Evolutionary conservation across 1,139 yeast species (phyloP), one percentile per base, ranked within the genome.

Genomic region (Kodamaea alishanica): DNA sequence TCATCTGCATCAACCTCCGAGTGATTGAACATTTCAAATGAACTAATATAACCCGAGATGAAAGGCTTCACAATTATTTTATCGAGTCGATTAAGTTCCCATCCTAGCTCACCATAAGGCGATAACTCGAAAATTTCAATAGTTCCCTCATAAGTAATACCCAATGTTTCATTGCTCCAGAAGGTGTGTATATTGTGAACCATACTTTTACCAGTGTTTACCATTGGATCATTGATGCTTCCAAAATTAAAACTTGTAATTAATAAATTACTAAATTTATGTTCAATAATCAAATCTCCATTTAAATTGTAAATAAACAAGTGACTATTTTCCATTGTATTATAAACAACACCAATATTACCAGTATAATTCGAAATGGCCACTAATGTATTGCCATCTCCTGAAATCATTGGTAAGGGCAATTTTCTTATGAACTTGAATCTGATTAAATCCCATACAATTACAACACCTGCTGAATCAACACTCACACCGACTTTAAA

Each of bases 401-500:
- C 37, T 34, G 2, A 42, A 41, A 2, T 51, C 48, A 5, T 31
- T 1, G 54, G 47, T 5, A 55, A 51, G 3, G 41, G 25, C 2
- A 83, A 51, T 35, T 62, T 60, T 39, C 84, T 58, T 8, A 84
- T 71, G 36, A 70, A 67, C 37, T 67, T 70, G 40, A 65, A 68
- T 26, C 81, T 58, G 0, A 77, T 67, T 32, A 77, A 50, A 49
- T 84, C 85, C 90, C 90, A 82, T 6, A 77, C 45, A 23, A 69
- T 71, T 4, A 75, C 75, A 2, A 56, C 53, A 0, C 89, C 86
- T 4, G 53, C 56, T 0, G 35, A 43, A 52, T 82, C 88, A 12
- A 75, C 54, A 40, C 81, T 73, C 8, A 81, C 43, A 3, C 81
- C 65, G 2, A 74, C 56, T 37, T 79, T 77, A 53, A 66, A 80